Percentiles rank a stretch among this genome's conserved stretches.
These are phyloP conservation scores for Tetrahymena thermophila DNA, from an alignment of 73 alveolate species.

Conservation along the genomic window DNA sequence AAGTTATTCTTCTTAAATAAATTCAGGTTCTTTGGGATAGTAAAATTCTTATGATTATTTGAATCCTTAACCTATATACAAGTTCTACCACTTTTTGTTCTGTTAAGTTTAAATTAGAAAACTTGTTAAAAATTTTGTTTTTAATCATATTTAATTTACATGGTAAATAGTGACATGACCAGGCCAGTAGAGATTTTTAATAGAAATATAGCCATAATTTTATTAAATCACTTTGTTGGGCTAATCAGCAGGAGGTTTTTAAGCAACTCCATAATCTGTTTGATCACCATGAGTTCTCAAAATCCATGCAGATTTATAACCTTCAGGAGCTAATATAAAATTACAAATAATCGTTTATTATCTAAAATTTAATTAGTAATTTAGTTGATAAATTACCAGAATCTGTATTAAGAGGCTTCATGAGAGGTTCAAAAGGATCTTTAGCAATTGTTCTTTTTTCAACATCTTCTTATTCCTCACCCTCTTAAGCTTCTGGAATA, in stretches of 20 bases:
- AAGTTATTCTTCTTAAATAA: constrained; percentile 4
- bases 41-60: constrained; percentile 7
- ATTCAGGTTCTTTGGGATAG: background rate
- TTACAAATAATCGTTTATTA: constrained; percentile 15
- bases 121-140: background rate
- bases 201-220: constrained; percentile 35
- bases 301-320: constrained; percentile 33
- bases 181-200: constrained; percentile 48
- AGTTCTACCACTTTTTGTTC: constrained; percentile 23
- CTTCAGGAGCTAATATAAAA: constrained; percentile 34
- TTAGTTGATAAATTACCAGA: background rate
- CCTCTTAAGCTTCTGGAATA: constrained; percentile 40
- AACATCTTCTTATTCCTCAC: constrained; percentile 40
- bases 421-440: constrained; percentile 47
- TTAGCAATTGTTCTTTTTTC: constrained; percentile 39
- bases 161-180: constrained; percentile 39
- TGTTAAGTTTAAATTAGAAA: background rate
- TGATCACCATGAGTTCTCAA: constrained; percentile 32
- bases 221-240: constrained; percentile 28
- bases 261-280: constrained; percentile 46
- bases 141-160: background rate
- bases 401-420: constrained; percentile 40
- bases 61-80: constrained; percentile 41
- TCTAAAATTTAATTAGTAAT: background rate
- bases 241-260: constrained; percentile 15